Conservation (phyloP, 192 early-diverging fungal genomes). For the Thamnidium elegans region DNA sequence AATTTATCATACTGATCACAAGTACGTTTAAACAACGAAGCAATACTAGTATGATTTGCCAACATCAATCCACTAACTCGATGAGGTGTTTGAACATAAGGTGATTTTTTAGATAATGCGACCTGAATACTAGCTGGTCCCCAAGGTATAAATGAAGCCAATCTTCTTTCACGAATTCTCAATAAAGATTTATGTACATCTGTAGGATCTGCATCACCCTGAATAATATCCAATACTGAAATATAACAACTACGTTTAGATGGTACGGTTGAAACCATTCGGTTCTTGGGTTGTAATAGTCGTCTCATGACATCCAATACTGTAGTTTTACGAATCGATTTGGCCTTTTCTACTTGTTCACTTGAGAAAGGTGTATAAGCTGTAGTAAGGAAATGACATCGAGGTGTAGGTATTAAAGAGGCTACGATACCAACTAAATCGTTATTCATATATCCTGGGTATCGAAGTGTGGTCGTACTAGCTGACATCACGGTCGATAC, state of each 20-base stretch:
- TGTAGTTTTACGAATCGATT: conserved; percentile 93
- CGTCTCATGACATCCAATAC: conserved; percentile 98
- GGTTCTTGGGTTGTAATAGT: conserved; percentile 94
- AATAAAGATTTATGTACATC: conserved; percentile 97
- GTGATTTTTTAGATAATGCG: conserved; percentile 89
- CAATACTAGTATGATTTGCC: conserved; percentile 96
- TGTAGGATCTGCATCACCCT: conserved; percentile 97
- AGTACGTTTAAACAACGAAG: conserved; percentile 84
- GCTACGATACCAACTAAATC: conserved; percentile 94
- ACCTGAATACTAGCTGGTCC: conserved; percentile 99
- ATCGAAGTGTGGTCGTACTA: conserved; percentile 93
- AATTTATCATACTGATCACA: conserved; percentile 92
- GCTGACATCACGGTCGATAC: conserved; percentile 98
- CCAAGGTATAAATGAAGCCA: conserved; percentile 99
- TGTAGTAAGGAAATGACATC: conserved; percentile 94
- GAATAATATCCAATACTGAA: conserved; percentile 97
- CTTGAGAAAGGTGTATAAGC: conserved; percentile 97
- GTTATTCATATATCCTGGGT: conserved; percentile 99
- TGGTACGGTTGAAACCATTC: conserved; percentile 92
- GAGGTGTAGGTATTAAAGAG: conserved; percentile 95
- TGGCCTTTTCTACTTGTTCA: conserved; percentile 86
- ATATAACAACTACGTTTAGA: conserved; percentile 96
- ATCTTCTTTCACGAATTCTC: conserved; percentile 87
- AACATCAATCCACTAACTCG: conserved; percentile 97
- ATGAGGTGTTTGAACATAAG: conserved; percentile 89